Percentiles rank a stretch among this genome's conserved stretches.
Conservation (phyloP, 202 grass and related monocot genomes). For the Digitaria exilis region DNA sequence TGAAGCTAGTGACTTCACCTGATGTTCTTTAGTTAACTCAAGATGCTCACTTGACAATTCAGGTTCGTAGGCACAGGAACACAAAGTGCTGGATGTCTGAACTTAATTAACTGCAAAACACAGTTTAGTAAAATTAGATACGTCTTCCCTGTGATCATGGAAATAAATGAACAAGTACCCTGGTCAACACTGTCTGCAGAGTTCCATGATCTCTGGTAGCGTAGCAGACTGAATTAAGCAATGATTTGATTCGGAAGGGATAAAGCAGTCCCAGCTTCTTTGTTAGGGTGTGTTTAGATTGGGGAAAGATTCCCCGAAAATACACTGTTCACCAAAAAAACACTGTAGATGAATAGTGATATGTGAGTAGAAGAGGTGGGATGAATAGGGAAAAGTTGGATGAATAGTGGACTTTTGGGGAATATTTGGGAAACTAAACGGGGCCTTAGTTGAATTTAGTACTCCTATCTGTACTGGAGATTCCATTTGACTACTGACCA, state of each 20-base stretch:
- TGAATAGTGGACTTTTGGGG: no score
- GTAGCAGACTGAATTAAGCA: neutral
- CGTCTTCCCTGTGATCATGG: neutral
- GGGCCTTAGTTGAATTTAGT: neutral
- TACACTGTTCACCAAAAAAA: no score
- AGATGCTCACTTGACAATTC: neutral
- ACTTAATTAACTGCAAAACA: neutral
- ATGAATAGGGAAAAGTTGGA: no score
- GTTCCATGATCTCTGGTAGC: neutral
- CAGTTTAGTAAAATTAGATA: neutral
- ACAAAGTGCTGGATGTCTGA: neutral
- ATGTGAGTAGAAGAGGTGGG: no score
- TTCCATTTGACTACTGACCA: neutral
- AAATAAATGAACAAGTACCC: neutral
- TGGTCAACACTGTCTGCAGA: neutral
- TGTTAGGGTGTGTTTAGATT: no score
- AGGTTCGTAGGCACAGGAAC: neutral
- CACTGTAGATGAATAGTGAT: no score
- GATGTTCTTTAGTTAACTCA: neutral
- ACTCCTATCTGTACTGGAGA: neutral
- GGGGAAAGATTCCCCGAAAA: no score
- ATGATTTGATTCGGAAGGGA: neutral
- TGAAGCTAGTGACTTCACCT: neutral
- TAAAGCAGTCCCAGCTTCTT: neutral
- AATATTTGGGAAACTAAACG: no score